Conservation (phyloP, 2,329 filamentous ascomycete species). For the Dactylellina leptospora region DNA sequence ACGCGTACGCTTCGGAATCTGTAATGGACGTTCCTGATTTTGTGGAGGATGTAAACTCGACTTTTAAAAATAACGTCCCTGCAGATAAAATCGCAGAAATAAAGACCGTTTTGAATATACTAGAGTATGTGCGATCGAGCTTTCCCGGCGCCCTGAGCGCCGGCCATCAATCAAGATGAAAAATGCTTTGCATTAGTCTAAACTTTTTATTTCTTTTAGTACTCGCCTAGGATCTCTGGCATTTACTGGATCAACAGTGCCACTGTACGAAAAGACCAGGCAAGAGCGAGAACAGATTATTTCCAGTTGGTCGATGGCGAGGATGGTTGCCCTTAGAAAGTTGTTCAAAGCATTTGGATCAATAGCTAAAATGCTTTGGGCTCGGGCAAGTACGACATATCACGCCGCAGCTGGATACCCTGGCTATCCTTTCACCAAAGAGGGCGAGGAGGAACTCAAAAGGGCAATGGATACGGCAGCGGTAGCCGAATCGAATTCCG, state of each 20-base stretch:
- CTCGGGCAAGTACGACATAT: conserved; percentile 65
- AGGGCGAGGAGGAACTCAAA: conserved; percentile 56
- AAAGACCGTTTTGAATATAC: conserved; percentile 49
- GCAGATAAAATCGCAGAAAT: conserved; percentile 47
- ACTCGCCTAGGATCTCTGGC: conserved; percentile 71
- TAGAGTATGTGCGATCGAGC: conserved; percentile 32
- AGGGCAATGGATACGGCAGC: conserved; percentile 59
- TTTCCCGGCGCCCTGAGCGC: too few species aligned
- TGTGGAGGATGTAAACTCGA: conserved; percentile 33
- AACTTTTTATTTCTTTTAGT: conserved; percentile 60
- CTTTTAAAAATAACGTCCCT: conserved; percentile 34
- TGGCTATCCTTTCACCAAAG: conserved; percentile 68
- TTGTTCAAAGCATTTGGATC: conserved; percentile 53
- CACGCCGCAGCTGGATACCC: conserved; percentile 62
- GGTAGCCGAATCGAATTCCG: conserved; percentile 59
- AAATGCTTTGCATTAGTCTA: background rate
- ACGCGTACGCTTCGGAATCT: conserved; percentile 43
- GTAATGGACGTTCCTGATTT: conserved; percentile 31
- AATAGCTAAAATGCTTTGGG: conserved; percentile 21
- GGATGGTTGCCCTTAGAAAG: conserved; percentile 57
- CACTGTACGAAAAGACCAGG: conserved; percentile 70
- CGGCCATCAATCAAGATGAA: background rate
- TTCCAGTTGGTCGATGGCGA: conserved; percentile 69
- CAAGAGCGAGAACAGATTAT: conserved; percentile 71
- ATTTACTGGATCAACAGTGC: conserved; percentile 73